Base-by-base conservation (phyloP, 352 stramenopile species). In the Phytophthora pistaciae region DNA sequence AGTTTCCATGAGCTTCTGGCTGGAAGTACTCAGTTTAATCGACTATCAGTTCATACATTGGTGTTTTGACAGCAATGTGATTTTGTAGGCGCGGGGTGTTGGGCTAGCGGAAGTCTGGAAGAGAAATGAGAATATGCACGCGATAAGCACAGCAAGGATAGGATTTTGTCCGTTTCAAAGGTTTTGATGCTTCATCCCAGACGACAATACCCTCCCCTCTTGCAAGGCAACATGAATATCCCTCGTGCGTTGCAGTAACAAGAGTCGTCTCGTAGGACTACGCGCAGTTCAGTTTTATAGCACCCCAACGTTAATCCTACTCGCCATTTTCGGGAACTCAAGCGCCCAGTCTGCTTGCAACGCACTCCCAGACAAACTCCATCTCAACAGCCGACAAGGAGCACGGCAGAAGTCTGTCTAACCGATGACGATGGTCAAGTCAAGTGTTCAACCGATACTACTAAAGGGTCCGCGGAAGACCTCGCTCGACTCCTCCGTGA, bases 401-500 rank as follows among this genome's bases (percentile, higher is more conserved):
- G 29, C 29, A 33, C 2, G 0, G 29, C 5, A 33, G 29, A 33
- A 18, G 9, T 4, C 36, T 16, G 6, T n/a, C n/a, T n/a, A n/a
- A n/a, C 8, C 13, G 36, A 52, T 52, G 44, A 23, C 44, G 44
- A 57, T 42, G 20, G n/a, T 9, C 1, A 62, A 49, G 21, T 21
- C 55, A 23, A 48, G 6, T 9, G 48, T 38, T 16, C 16, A 50
- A 6, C 46, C 46, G 18, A 40, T 13, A 16, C 38, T 13, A 16
- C 38, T 50, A 8, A 44, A 57, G 38, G 54, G 68, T 2, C 55
- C 56, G 10, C 11, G 40, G 1, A 75, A 44, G 20, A 27, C n/a
- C 25, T 61, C 60, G 5, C 1, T 75, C 0, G 40, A 60, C 13
- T 74, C 55, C 1, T 58, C 48, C 0, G 40, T 40, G n/a, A 21